Conservation (phyloP, 2,329 filamentous ascomycete species). For the Botrytis squamosa region DNA sequence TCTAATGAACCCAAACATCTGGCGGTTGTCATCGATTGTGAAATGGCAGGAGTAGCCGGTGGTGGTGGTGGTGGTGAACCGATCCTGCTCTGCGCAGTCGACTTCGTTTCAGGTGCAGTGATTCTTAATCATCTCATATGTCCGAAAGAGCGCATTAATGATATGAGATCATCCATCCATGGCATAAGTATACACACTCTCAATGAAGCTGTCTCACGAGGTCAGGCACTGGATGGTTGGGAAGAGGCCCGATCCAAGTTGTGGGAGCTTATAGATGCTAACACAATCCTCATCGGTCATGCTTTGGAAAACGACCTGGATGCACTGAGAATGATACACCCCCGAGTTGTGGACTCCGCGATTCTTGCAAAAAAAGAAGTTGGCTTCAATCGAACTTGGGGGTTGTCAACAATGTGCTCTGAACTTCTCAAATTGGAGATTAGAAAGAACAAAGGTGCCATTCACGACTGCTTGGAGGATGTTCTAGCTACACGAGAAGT, state of each 20-base stretch:
- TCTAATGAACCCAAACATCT: slow-evolving; percentile 20
- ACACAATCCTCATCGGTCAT: slow-evolving; percentile 39
- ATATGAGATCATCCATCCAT: slow-evolving; percentile 34
- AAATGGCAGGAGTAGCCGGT: too few relatives aligned
- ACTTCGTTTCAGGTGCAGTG: too few relatives aligned
- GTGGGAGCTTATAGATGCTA: slow-evolving; percentile 43
- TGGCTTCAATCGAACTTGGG: slow-evolving; percentile 35
- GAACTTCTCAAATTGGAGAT: slow-evolving; percentile 42
- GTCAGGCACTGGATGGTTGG: slow-evolving; percentile 44
- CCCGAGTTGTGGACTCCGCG: slow-evolving; percentile 46
- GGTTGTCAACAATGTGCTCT: slow-evolving; percentile 41
- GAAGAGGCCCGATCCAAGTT: slow-evolving; percentile 44
- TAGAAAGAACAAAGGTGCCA: slow-evolving; percentile 38
- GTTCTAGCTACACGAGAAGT: slow-evolving; percentile 50
- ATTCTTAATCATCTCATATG: too few relatives aligned
- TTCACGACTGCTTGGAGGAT: slow-evolving; percentile 52
- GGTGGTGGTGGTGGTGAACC: too few relatives aligned
- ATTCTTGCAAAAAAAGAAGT: slow-evolving; percentile 44
- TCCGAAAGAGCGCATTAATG: too few relatives aligned
- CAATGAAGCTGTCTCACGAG: slow-evolving; percentile 35
- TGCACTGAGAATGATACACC: slow-evolving; percentile 34
- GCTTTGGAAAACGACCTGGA: too few relatives aligned
- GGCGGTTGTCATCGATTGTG: too few relatives aligned
- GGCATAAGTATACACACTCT: slow-evolving; percentile 42
- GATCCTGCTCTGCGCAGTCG: too few relatives aligned